phyloP scores from a whole-genome alignment of 2,329 filamentous ascomycete species.

The Dactylellina sp. region DNA sequence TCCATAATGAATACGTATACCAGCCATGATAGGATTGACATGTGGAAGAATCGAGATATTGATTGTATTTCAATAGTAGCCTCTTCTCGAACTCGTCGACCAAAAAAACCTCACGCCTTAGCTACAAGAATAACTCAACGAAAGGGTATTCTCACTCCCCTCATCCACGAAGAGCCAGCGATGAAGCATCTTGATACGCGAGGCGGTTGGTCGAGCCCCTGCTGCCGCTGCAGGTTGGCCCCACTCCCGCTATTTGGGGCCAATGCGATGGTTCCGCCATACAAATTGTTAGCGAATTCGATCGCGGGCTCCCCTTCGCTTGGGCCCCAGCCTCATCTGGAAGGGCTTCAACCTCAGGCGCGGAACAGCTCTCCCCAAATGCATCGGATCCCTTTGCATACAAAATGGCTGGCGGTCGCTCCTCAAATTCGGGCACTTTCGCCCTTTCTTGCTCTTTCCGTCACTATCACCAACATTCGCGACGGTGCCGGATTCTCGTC shows the following conservation, averaged over 20 bases:
- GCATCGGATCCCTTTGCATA: constrained; percentile 16
- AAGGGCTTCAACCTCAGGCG: too few relatives aligned
- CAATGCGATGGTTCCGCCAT: constrained; percentile 44
- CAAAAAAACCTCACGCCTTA: too few relatives aligned
- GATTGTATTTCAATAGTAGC: too few relatives aligned
- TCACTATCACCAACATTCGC: not conserved
- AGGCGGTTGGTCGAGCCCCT: constrained; percentile 15
- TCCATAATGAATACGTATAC: too few relatives aligned
- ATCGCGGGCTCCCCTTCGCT: constrained; percentile 48
- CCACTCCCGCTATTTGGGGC: constrained; percentile 40
- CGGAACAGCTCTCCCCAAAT: constrained; percentile 2
- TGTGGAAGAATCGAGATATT: too few relatives aligned
- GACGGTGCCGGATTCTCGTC: not conserved
- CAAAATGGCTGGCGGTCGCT: constrained; percentile 52
- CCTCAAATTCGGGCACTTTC: constrained; percentile 34
- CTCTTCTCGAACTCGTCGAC: too few relatives aligned
- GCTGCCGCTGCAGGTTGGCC: constrained; percentile 1
- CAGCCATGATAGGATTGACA: too few relatives aligned
- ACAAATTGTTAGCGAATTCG: constrained; percentile 42
- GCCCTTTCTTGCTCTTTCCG: not conserved
- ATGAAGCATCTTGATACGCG: too few relatives aligned
- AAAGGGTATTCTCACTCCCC: too few relatives aligned
- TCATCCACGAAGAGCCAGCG: too few relatives aligned
- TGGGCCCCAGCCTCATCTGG: constrained; percentile 39
- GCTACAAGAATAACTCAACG: too few relatives aligned